Evolutionary conservation across 495 filamentous ascomycete genomes (phyloP), one percentile per base, ranked within the genome.

Genomic region (Aspergillus sclerotioniger): DNA sequence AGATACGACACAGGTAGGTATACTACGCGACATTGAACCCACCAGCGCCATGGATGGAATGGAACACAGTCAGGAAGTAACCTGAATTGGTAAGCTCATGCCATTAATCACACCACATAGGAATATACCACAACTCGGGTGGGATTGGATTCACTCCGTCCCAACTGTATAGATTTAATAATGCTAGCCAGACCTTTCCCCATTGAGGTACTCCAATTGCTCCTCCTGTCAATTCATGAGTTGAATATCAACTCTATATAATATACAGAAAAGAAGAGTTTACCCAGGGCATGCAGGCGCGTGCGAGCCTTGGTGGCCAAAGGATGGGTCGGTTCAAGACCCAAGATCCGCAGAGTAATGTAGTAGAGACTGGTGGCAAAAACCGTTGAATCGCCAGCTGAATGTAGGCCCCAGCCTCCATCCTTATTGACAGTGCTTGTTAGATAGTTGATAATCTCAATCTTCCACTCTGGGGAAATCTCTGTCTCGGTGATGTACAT

Each of bases 351-450:
- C 53, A 94, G 69, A 0, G 77, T 71, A 8, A 82, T 81, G 69
- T 96, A 96, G 67, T 91, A 92, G 71, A 94, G 81, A 2, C 78
- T 75, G 0, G 88, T 94, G 8, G 90, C 91, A 59, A 94, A 89
- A 25, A 89, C 90, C 0, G 86, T 85, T 60, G 83, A 90, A 54
- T 90, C 84, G 15, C 84, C 90, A 62, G 92, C 90, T 43, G 89
- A 89, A 63, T 95, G 90, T 17, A 72, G 44, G 0, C 90, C 90
- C 91, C 91, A 96, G 13, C 91, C 91, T 4, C 33, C 33, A 37
- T 37, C 33, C 9, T 37, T 9, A 37, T 37, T 37, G 33, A 37
- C 33, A 8, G 33, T 37, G 33, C 33, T 37, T 37, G 33, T 37
- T 37, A 37, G 33, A 37, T 37, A 37, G 33, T 15, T 3, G 2